These are phyloP conservation scores for Nosema bombycis DNA, from an alignment of 371 early-diverging fungal species.

Conservation along the genomic window DNA sequence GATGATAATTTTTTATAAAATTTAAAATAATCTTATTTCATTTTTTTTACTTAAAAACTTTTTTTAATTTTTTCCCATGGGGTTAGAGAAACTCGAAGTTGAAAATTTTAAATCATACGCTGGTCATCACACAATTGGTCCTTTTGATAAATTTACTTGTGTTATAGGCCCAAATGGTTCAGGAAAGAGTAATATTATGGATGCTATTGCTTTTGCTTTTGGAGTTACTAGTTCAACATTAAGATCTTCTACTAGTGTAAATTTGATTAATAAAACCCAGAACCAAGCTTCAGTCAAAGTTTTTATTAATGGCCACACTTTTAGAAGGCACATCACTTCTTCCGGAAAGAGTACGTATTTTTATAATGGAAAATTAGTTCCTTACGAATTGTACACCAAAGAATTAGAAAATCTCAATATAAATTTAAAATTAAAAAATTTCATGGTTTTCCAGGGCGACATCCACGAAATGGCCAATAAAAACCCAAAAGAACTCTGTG, in stretches of 20 bases:
- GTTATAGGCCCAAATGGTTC: conserved; percentile 97
- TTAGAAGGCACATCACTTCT: conserved; percentile 15
- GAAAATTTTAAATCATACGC: conserved; percentile 97
- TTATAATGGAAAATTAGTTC: conserved; percentile 71
- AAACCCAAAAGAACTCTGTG: conserved; percentile 80
- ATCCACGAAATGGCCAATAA: conserved; percentile 90
- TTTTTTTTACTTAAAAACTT: conserved; percentile 6
- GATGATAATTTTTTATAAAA: no score
- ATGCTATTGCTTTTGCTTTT: conserved; percentile 91
- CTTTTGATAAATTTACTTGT: conserved; percentile 85
- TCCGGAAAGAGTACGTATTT: conserved; percentile 67
- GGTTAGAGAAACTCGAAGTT: conserved; percentile 71
- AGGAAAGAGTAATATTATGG: conserved; percentile 97
- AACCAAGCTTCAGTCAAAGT: conserved; percentile 70
- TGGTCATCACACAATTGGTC: conserved; percentile 80
- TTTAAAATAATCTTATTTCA: no score
- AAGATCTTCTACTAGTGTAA: conserved; percentile 75
- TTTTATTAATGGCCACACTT: conserved; percentile 60
- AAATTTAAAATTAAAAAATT: conserved; percentile 83
- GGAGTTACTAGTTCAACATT: conserved; percentile 78
- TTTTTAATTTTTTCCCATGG: conserved; percentile 39
- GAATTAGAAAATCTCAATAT: conserved; percentile 78
- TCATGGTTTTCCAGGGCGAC: conserved; percentile 96
- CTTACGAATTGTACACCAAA: conserved; percentile 71
- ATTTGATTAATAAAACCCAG: conserved; percentile 68